Evolutionary conservation across 176 grass and related monocot genomes (phyloP).

Genomic region (Pontederia crassipes): DNA sequence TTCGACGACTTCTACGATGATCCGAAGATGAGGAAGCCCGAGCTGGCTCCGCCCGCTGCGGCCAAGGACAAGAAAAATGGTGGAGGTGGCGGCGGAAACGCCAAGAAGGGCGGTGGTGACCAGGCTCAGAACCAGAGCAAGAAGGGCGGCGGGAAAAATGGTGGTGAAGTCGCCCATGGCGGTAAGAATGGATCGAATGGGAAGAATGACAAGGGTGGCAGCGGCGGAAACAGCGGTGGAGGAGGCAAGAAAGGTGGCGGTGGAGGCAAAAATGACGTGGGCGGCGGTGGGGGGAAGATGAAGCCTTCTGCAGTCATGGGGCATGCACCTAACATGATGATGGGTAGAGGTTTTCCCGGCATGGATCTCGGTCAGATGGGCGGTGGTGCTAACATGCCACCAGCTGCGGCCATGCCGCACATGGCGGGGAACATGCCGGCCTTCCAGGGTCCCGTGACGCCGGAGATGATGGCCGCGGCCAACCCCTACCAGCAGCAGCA

Average conservation of each 20-base stretch:
- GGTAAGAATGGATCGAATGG: neutral
- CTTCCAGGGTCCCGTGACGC: neutral
- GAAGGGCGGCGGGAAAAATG: neutral
- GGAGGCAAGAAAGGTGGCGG: neutral
- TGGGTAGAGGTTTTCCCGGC: too few relatives aligned
- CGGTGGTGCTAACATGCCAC: neutral
- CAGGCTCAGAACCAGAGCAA: neutral
- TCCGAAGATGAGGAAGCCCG: constrained; percentile 20
- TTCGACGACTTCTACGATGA: neutral
- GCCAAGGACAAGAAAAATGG: constrained; percentile 9
- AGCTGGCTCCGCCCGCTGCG: neutral
- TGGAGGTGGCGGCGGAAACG: neutral
- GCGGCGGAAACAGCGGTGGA: constrained; percentile 10
- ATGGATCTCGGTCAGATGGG: constrained; percentile 5
- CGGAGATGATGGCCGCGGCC: neutral
- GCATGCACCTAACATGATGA: constrained; percentile 11
- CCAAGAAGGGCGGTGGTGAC: constrained; percentile 4
- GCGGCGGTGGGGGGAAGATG: neutral
- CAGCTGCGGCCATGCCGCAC: neutral
- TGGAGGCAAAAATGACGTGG: neutral
- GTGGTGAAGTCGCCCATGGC: neutral
- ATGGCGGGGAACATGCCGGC: neutral
- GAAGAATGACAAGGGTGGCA: neutral
- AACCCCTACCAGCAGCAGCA: constrained; percentile 15
- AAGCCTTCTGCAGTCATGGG: neutral